Conservation (phyloP, 495 filamentous ascomycete species). For the Bathelium albidoporum region DNA sequence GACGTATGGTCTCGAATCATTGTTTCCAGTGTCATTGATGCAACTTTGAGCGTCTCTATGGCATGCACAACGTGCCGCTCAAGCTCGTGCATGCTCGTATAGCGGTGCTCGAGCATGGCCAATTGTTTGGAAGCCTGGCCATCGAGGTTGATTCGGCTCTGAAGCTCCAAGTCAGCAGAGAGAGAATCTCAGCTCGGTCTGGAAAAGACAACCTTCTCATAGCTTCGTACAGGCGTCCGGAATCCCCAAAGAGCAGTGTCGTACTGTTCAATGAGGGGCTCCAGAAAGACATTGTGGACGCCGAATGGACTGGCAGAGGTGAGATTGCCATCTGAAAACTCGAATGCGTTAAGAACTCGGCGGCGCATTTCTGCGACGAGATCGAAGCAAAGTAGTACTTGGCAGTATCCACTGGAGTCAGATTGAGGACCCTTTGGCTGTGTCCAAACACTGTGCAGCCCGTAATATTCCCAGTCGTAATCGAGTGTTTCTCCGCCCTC, state of each 20-base stretch:
- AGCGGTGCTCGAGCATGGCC: neutral
- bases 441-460: neutral
- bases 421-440: neutral
- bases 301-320: neutral
- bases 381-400: neutral
- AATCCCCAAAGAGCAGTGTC: neutral
- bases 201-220: neutral
- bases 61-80: neutral
- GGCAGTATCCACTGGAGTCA: neutral
- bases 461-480: neutral
- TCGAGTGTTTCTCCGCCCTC: neutral
- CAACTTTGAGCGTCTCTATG: neutral
- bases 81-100: neutral
- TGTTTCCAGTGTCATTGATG: neutral
- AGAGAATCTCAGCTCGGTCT: neutral
- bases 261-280: neutral
- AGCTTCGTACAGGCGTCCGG: neutral
- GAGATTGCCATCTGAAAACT: neutral
- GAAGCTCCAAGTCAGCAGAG: neutral
- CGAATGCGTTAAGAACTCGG: neutral
- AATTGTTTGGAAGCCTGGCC: neutral
- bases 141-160: neutral
- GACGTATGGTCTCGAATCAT: neutral
- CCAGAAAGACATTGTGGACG: neutral
- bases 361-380: neutral